phyloP scores from a whole-genome alignment of 495 filamentous ascomycete genomes.

The Darksidea phi region DNA sequence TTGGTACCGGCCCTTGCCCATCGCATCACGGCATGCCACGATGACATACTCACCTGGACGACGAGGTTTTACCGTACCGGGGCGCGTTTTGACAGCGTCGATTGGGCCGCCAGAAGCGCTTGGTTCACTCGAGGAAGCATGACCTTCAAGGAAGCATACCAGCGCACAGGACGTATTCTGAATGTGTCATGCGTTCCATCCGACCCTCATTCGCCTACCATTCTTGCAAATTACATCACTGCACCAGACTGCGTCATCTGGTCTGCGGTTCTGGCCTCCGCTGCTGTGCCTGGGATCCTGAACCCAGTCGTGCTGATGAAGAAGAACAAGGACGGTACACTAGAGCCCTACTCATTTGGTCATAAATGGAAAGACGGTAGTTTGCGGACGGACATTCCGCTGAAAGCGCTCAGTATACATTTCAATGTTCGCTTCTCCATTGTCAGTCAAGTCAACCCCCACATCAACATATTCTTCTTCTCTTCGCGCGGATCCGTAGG shows the following conservation, averaged over 20 bases:
- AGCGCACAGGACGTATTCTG: conserved; percentile 87
- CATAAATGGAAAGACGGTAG: conserved; percentile 99
- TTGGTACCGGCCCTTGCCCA: conserved; percentile 81
- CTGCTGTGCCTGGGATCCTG: conserved; percentile 91
- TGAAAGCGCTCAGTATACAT: conserved; percentile 87
- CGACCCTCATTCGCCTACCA: conserved; percentile 88
- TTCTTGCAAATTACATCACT: conserved; percentile 90
- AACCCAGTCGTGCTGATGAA: conserved; percentile 97
- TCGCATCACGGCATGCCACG: conserved; percentile 81
- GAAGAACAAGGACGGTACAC: conserved; percentile 72
- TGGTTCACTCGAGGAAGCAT: conserved; percentile 90
- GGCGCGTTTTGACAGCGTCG: conserved; percentile 86
- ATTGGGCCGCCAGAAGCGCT: conserved; percentile 81
- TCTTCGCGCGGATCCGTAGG: conserved; percentile 87
- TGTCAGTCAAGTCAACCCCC: conserved; percentile 94
- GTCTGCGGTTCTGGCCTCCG: conserved; percentile 92
- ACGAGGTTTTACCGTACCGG: conserved; percentile 88
- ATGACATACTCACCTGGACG: conserved; percentile 71
- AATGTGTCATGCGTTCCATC: conserved; percentile 97
- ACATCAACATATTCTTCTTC: conserved; percentile 98
- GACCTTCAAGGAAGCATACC: conserved; percentile 93
- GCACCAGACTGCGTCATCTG: conserved; percentile 96
- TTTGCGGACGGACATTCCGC: conserved; percentile 89
- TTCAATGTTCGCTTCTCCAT: conserved; percentile 98
- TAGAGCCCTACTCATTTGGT: conserved; percentile 86